Conservation (phyloP, 2,329 filamentous ascomycete species). For the Fusarium zealandicum region DNA sequence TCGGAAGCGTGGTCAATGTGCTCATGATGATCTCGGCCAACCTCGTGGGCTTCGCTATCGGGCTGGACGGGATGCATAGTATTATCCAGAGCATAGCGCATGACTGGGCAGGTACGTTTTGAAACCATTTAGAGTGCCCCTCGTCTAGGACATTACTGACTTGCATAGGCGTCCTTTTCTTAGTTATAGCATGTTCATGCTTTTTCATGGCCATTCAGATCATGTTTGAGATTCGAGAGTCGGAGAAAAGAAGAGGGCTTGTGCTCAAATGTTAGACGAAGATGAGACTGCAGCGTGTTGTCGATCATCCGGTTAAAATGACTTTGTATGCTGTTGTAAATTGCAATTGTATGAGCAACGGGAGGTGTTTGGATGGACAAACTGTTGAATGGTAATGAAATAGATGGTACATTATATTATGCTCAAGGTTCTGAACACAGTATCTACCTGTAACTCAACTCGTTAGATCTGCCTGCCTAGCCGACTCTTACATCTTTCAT, state of each 20-base stretch:
- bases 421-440: background rate
- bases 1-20: constrained; percentile 83
- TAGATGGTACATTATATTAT: constrained; percentile 9
- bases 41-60: constrained; percentile 92
- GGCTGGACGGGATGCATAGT: constrained; percentile 82
- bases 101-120: constrained; percentile 69
- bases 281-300: background rate
- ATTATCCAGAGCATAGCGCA: constrained; percentile 78
- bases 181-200: constrained; percentile 72
- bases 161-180: constrained; percentile 70
- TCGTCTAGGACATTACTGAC: constrained; percentile 33
- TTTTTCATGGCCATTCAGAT: constrained; percentile 88
- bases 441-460: background rate
- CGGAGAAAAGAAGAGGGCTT: constrained; percentile 82
- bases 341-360: constrained; percentile 22
- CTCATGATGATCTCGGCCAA: constrained; percentile 97
- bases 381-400: constrained; percentile 17
- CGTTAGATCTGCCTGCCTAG: background rate
- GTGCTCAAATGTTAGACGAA: constrained; percentile 75
- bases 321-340: constrained; percentile 9
- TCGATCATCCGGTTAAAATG: background rate
- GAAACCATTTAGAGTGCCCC: background rate
- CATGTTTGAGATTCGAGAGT: constrained; percentile 95
- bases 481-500: background rate
- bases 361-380: background rate